Evolutionary conservation across 805 yeast species (phyloP).

Genomic region (Schwanniomyces pseudopolymorphus): DNA sequence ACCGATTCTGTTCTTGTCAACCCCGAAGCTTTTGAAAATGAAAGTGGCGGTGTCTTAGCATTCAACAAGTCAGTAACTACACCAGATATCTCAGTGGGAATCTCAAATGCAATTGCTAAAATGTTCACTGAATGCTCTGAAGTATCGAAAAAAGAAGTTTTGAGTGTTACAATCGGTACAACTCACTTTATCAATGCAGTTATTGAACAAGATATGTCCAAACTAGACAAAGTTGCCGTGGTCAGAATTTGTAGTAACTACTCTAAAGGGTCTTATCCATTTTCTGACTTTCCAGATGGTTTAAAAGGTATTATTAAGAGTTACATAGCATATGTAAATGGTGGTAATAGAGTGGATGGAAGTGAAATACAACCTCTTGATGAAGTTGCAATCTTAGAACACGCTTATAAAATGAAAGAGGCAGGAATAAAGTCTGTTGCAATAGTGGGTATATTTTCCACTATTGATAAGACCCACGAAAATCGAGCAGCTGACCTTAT

Average conservation of each 20-base stretch:
- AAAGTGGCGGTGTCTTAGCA: conserved; percentile 33
- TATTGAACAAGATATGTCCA: conserved; percentile 42
- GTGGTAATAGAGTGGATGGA: conserved; percentile 48
- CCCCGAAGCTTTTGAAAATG: conserved; percentile 22
- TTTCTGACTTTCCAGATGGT: conserved; percentile 45
- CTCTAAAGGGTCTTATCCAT: conserved; percentile 37
- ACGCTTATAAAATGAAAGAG: conserved; percentile 28
- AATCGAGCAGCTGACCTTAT: conserved; percentile 29
- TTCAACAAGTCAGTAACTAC: conserved; percentile 47
- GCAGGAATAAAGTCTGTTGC: conserved; percentile 37
- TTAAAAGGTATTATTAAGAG: conserved; percentile 34
- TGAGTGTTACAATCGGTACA: conserved; percentile 50
- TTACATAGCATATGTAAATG: conserved; percentile 33
- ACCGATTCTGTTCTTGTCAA: conserved; percentile 48
- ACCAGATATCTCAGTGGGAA: conserved; percentile 44
- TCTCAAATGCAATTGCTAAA: conserved; percentile 30
- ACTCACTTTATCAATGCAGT: conserved; percentile 54
- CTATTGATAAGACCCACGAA: conserved; percentile 40
- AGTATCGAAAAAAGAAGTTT: conserved; percentile 28
- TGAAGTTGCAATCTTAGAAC: conserved; percentile 25
- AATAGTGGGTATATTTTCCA: conserved; percentile 42
- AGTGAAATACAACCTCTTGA: conserved; percentile 30
- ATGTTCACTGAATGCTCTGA: conserved; percentile 24
- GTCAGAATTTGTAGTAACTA: conserved; percentile 47
- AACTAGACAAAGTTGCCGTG: conserved; percentile 46